Percentiles rank a stretch among this genome's conserved stretches.
Evolutionary conservation across 805 yeast species (phyloP).

Genomic region (Tetrapisispora pingtungensis): DNA sequence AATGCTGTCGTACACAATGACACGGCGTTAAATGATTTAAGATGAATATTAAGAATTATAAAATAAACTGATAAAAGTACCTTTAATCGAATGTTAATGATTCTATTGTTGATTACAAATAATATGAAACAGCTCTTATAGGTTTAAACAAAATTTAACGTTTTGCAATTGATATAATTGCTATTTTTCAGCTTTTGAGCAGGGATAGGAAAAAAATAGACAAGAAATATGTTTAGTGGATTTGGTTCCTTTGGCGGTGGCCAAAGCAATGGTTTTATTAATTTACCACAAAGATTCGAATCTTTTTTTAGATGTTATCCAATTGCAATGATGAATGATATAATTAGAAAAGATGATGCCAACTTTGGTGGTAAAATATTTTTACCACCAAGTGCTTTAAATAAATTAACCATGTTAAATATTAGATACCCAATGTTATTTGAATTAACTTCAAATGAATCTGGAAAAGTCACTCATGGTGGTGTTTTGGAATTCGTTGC

Average conservation of each 20-base stretch:
- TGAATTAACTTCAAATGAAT: constrained; percentile 60
- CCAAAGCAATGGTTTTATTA: constrained; percentile 17
- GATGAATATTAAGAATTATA: no score
- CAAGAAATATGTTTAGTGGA: constrained; percentile 29
- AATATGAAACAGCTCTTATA: no score
- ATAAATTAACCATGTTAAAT: constrained; percentile 79
- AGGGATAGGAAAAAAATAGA: no score
- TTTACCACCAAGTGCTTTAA: constrained; percentile 85
- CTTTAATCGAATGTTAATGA: no score
- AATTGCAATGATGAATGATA: constrained; percentile 77
- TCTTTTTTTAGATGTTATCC: constrained; percentile 92
- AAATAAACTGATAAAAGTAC: no score
- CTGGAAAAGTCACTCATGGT: constrained; percentile 58
- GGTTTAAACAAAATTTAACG: no score
- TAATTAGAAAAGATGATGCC: constrained; percentile 59
- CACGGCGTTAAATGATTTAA: no score
- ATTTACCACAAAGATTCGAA: constrained; percentile 47
- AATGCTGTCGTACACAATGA: no score
- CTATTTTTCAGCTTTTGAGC: no score
- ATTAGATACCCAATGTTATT: constrained; percentile 95
- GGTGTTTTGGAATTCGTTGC: constrained; percentile 96
- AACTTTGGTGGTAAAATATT: constrained; percentile 95
- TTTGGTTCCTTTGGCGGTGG: constrained; percentile 20
- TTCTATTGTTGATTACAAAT: no score
- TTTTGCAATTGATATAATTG: no score